Conservation (phyloP, 257 asterid genomes). For the Solanum pennellii region DNA sequence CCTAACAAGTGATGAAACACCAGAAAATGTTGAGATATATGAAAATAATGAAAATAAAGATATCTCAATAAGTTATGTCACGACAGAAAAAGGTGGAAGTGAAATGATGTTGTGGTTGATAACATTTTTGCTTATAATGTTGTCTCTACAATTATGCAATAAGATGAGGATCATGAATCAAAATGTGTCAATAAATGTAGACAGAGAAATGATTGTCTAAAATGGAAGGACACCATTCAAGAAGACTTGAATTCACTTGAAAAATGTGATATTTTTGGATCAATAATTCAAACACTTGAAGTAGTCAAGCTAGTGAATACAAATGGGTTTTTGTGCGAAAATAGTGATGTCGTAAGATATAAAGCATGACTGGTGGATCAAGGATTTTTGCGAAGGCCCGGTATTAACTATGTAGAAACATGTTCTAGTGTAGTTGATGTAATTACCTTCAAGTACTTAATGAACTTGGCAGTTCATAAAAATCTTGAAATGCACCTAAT, state of each 20-base stretch:
- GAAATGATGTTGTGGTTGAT: no score
- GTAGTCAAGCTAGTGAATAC: not conserved
- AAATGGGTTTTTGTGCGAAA: not conserved
- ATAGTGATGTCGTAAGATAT: not conserved
- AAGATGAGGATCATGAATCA: not conserved
- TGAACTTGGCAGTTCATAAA: no score
- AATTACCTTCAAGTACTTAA: not conserved
- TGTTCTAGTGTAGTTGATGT: not conserved
- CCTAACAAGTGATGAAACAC: no score
- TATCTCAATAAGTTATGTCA: no score
- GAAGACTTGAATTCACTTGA: not conserved
- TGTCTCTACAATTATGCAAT: not conserved
- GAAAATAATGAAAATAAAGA: no score
- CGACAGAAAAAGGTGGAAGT: no score
- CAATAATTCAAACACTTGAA: no score
- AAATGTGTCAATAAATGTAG: fast-evolving
- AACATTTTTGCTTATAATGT: not conserved
- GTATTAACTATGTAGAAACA: no score
- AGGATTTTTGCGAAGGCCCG: not conserved
- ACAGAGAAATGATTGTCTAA: no score
- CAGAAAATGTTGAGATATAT: no score
- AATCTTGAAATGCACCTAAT: not conserved
- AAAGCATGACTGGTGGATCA: not conserved
- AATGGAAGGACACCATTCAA: not conserved
- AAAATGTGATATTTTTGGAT: not conserved